A percentile compares a stretch with the other conserved stretches of the same genome.
These are phyloP conservation scores for Talaromyces sp. DNA, from an alignment of 2,329 filamentous ascomycete species.

Conservation along the genomic window DNA sequence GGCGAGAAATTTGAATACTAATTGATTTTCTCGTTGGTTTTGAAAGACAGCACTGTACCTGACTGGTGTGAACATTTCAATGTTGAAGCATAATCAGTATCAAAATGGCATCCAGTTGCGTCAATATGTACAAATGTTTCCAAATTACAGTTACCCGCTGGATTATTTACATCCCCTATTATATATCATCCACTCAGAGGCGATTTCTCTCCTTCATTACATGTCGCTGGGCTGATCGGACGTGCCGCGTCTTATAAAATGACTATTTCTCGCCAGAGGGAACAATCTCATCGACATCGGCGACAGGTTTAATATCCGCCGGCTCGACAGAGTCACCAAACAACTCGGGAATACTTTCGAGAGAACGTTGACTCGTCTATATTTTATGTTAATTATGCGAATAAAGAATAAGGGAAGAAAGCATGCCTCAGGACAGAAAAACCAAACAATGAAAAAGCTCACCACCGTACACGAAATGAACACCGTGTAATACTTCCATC, in stretches of 20 bases:
- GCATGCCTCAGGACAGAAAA: constrained; percentile 2
- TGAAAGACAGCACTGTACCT: neutral
- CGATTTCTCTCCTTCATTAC: neutral
- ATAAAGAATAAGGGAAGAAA: neutral
- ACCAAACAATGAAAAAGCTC: constrained; percentile 2
- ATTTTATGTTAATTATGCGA: neutral
- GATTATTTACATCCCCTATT: neutral
- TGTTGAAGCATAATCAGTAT: neutral
- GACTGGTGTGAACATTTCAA: neutral
- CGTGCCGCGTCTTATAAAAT: neutral
- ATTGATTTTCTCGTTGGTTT: neutral
- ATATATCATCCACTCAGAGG: neutral
- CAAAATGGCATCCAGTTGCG: no score
- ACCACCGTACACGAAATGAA: constrained; percentile 1
- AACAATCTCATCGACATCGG: neutral
- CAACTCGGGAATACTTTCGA: constrained; percentile 1
- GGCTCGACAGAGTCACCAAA: neutral
- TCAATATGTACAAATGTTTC: neutral
- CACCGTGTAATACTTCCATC: constrained; percentile 2
- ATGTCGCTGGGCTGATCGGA: neutral
- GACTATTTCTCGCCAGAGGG: neutral
- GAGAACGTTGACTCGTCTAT: constrained; percentile 2
- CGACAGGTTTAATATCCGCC: neutral
- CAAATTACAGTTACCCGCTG: neutral
- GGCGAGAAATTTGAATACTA: constrained; percentile 6